phyloP scores from a whole-genome alignment of 495 filamentous ascomycete species.

The Chaetomidium leptoderma region DNA sequence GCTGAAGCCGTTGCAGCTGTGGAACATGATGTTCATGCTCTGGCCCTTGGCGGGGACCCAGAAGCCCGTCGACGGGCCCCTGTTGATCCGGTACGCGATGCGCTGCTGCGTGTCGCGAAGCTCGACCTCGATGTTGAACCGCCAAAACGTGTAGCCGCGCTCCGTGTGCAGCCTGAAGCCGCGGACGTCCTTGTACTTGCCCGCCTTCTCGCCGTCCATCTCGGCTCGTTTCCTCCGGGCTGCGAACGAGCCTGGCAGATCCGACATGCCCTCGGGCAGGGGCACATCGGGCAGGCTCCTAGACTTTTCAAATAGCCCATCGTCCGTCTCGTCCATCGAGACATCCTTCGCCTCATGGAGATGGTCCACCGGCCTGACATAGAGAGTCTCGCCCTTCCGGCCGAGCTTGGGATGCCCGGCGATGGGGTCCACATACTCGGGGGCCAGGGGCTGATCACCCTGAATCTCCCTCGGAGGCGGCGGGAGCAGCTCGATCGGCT shows the following conservation, averaged over 20 bases:
- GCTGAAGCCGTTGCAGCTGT: slow-evolving; percentile 96
- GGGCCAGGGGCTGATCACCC: slow-evolving; percentile 60
- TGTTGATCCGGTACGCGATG: slow-evolving; percentile 93
- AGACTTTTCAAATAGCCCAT: slow-evolving; percentile 68
- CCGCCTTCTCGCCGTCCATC: slow-evolving; percentile 67
- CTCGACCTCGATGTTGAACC: slow-evolving; percentile 91
- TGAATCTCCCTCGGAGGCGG: slow-evolving; percentile 70
- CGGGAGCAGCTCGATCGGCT: slow-evolving; percentile 77
- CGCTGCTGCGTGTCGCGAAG: slow-evolving; percentile 68
- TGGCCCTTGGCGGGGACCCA: slow-evolving; percentile 87
- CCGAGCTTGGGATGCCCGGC: slow-evolving; percentile 83
- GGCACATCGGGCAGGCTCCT: slow-evolving; percentile 40
- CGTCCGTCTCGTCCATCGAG: slow-evolving; percentile 70
- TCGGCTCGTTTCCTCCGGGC: slow-evolving; percentile 43
- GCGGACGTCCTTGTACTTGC: slow-evolving; percentile 71
- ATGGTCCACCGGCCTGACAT: slow-evolving; percentile 80
- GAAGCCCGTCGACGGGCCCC: slow-evolving; percentile 81
- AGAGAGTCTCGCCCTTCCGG: slow-evolving; percentile 72
- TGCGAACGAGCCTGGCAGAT: slow-evolving; percentile 44
- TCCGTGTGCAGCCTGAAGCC: slow-evolving; percentile 82
- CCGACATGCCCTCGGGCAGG: slow-evolving; percentile 27
- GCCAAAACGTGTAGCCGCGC: slow-evolving; percentile 90
- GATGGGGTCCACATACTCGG: slow-evolving; percentile 83
- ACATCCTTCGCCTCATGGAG: slow-evolving; percentile 67
- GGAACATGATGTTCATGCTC: slow-evolving; percentile 97